Conservation (phyloP, 78 protist genomes). For the Anaeramoeba flamelloides region DNA sequence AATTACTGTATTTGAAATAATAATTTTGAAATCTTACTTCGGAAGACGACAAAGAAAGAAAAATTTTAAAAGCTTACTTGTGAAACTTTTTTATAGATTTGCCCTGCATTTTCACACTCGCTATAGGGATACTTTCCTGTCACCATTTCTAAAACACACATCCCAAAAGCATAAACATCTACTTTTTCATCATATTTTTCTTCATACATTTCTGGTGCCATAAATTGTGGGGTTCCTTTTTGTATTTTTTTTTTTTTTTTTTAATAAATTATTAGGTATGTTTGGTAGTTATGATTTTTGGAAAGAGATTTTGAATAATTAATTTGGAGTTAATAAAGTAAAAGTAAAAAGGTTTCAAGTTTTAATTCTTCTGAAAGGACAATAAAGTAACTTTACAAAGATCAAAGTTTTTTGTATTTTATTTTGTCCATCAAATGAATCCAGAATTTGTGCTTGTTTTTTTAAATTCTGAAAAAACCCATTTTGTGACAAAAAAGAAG, state of each 20-base stretch:
- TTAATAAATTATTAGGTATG: no score
- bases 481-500: not conserved
- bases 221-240: constrained; percentile 82
- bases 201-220: constrained; percentile 83
- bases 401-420: no score
- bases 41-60: no score
- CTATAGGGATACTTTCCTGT: constrained; percentile 48
- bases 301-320: constrained; percentile 15
- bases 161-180: constrained; percentile 79
- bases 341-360: not conserved
- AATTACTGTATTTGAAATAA: no score
- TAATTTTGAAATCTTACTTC: no score
- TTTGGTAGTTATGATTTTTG: constrained; percentile 2
- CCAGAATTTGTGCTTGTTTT: no score
- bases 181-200: constrained; percentile 56
- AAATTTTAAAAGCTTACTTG: no score
- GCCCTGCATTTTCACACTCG: constrained; percentile 61
- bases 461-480: no score
- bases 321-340: not conserved
- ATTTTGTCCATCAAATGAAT: no score
- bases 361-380: no score
- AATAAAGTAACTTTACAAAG: no score
- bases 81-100: constrained; percentile 38
- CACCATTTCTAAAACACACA: constrained; percentile 77
- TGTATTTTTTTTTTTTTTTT: no score